Conservation (phyloP, 257 asterid genomes). For the Lycium ferocissimum region DNA sequence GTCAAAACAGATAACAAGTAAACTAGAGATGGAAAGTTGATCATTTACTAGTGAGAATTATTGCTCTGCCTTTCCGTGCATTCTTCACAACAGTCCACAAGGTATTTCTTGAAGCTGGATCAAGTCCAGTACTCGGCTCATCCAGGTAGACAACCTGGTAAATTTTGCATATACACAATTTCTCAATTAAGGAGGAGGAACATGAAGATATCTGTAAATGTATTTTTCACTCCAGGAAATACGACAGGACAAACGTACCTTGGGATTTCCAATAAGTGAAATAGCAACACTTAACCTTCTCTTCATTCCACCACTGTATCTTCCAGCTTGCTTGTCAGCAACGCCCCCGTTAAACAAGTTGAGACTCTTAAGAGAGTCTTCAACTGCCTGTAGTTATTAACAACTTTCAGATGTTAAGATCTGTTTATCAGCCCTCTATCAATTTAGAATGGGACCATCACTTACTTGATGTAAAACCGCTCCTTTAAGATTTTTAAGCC, state of each 20-base stretch:
- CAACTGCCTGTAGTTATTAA: conserved; percentile 68
- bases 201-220: neutral
- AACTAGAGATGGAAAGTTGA: conserved; percentile 17
- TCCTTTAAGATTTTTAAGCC: conserved; percentile 96
- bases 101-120: conserved; percentile 95
- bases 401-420: conserved; percentile 23
- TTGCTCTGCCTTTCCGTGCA: conserved; percentile 89
- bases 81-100: conserved; percentile 90
- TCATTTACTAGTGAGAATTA: conserved; percentile 81
- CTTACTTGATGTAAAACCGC: conserved; percentile 70
- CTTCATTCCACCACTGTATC: conserved; percentile 99
- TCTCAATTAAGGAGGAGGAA: neutral
- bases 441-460: neutral
- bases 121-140: conserved; percentile 97
- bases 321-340: conserved; percentile 88
- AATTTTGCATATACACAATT: conserved; percentile 17
- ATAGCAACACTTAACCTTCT: conserved; percentile 99
- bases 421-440: neutral
- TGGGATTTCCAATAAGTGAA: conserved; percentile 97
- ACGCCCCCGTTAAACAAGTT: conserved; percentile 90
- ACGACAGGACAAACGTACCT: conserved; percentile 49
- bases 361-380: conserved; percentile 89
- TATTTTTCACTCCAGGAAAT: neutral
- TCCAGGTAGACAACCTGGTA: conserved; percentile 95
- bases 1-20: neutral